phyloP scores from a whole-genome alignment of 345 rosid genomes.

The Camelina laxa region DNA sequence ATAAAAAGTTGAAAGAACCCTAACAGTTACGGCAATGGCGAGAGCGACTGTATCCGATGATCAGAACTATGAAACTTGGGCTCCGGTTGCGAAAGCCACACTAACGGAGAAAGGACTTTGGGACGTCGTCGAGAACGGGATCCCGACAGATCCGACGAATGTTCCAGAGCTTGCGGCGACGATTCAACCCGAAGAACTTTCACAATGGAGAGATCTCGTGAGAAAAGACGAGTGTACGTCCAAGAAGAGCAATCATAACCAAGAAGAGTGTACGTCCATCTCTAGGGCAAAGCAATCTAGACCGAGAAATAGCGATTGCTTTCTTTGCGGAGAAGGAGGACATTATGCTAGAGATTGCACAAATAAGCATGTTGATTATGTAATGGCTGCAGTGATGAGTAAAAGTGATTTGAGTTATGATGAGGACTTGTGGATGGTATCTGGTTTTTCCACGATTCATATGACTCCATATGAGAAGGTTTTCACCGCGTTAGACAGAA shows the following conservation, averaged over 20 bases:
- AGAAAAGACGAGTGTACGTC: slow-evolving; percentile 31
- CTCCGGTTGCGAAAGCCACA: slow-evolving; percentile 12
- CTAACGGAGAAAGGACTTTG: slow-evolving; percentile 20
- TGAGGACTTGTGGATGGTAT: slow-evolving; percentile 32
- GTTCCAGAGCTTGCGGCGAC: slow-evolving; percentile 17
- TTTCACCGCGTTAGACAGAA: slow-evolving; percentile 25
- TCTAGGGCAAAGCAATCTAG: neutral
- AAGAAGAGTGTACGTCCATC: neutral
- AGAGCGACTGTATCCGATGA: neutral
- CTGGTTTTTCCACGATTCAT: slow-evolving; percentile 4
- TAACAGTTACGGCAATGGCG: slow-evolving; percentile 26
- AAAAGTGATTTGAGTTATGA: slow-evolving; percentile 1
- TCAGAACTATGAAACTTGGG: slow-evolving; percentile 17
- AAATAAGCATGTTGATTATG: neutral
- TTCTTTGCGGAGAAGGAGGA: slow-evolving; percentile 12
- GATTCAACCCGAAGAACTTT: slow-evolving; percentile 5
- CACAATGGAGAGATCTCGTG: slow-evolving; percentile 19
- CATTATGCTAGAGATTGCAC: slow-evolving; percentile 13
- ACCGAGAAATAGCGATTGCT: neutral
- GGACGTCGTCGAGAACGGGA: slow-evolving; percentile 26
- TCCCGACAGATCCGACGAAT: slow-evolving; percentile 27
- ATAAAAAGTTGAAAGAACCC: neutral
- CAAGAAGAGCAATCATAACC: neutral
- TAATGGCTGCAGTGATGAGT: neutral
- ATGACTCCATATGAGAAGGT: slow-evolving; percentile 36